phyloP scores from a whole-genome alignment of 2,329 filamentous ascomycete species.

The Stagonosporopsis chrysanthemi region DNA sequence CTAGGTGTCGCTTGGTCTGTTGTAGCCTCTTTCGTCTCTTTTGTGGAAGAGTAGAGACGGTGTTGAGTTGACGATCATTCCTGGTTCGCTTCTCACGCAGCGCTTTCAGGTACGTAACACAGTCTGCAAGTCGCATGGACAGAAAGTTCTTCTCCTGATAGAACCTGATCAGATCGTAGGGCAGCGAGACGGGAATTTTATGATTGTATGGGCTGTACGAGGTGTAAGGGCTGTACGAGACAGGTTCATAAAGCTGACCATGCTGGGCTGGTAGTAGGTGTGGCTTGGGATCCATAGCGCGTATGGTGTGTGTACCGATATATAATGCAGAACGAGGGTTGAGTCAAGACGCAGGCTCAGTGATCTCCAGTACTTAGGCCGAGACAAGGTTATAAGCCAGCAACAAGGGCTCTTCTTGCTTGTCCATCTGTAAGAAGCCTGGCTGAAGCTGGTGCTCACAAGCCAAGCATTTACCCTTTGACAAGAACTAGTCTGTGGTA shows the following conservation, averaged over 20 bases:
- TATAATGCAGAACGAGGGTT: background rate
- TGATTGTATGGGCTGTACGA: background rate
- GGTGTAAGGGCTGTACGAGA: background rate
- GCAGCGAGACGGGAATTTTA: background rate
- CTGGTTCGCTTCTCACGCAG: conserved; percentile 43
- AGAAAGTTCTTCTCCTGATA: conserved; percentile 35
- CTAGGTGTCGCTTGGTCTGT: conserved; percentile 38
- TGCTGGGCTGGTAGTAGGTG: background rate
- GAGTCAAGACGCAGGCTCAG: background rate
- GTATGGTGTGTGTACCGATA: background rate
- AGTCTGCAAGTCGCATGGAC: conserved; percentile 41
- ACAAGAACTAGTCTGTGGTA: background rate
- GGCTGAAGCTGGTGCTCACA: background rate
- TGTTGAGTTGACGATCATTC: conserved; percentile 31
- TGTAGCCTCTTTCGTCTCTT: conserved; percentile 43
- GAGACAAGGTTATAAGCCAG: conserved; percentile 13
- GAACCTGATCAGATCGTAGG: conserved; percentile 18
- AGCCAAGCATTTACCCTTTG: conserved; percentile 9
- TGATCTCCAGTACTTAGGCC: background rate
- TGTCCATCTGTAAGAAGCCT: background rate
- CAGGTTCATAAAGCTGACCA: background rate
- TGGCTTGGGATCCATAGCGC: conserved; percentile 4
- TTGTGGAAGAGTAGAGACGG: conserved; percentile 21
- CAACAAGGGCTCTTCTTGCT: background rate
- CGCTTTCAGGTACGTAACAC: conserved; percentile 41